phyloP scores from a whole-genome alignment of 306 rosid genomes.

The Alnus rubra region DNA sequence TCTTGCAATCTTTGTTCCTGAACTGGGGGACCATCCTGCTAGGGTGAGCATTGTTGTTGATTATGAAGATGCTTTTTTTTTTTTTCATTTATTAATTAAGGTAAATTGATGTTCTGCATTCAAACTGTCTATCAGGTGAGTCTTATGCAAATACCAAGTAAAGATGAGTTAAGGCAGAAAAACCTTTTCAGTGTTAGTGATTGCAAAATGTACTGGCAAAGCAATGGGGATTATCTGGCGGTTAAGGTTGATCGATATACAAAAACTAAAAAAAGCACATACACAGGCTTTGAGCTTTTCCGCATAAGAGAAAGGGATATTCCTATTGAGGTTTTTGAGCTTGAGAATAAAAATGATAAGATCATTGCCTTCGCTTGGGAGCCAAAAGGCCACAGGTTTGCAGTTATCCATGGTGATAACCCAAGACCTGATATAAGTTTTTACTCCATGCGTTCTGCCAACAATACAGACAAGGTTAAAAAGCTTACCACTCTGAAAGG shows the following conservation, averaged over 20 bases:
- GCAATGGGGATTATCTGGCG: constrained; percentile 79
- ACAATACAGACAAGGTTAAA: constrained; percentile 54
- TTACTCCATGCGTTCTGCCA: constrained; percentile 58
- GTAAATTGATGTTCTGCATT: constrained; percentile 15
- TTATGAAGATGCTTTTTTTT: not conserved
- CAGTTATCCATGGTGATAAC: constrained; percentile 72
- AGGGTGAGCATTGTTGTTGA: constrained; percentile 48
- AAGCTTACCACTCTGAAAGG: constrained; percentile 73
- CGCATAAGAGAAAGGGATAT: constrained; percentile 68
- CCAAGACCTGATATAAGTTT: constrained; percentile 73
- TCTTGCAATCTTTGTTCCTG: constrained; percentile 86
- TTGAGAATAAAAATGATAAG: constrained; percentile 75
- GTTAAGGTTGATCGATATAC: constrained; percentile 78
- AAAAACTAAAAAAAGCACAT: constrained; percentile 68
- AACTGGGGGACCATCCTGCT: constrained; percentile 90
- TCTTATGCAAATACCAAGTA: constrained; percentile 79
- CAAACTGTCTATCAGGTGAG: constrained; percentile 57
- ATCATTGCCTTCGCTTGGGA: constrained; percentile 77
- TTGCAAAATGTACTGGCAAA: constrained; percentile 86
- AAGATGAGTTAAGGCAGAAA: constrained; percentile 80
- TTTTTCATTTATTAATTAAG: not conserved
- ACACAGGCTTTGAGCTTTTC: constrained; percentile 78
- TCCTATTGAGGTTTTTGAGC: constrained; percentile 72
- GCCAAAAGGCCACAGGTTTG: constrained; percentile 78
- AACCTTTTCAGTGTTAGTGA: constrained; percentile 78